Percentiles rank a stretch among this genome's conserved stretches.
Evolutionary conservation across 2,329 filamentous ascomycete genomes (phyloP).

Genomic region (Penicillium sp.): DNA sequence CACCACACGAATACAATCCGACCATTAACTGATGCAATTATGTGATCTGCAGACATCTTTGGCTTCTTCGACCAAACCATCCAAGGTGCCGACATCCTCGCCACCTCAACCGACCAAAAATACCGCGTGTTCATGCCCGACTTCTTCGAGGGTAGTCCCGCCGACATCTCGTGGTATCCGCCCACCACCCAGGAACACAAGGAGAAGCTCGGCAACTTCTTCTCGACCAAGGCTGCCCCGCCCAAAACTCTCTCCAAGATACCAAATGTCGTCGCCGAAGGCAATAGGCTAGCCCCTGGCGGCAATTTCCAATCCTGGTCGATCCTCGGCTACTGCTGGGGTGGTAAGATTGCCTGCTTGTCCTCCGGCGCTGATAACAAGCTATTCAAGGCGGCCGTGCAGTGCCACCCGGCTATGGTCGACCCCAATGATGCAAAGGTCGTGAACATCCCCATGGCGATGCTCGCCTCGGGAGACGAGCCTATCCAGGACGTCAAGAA

Average conservation of each 20-base stretch:
- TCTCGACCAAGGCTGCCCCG: conserved; percentile 56
- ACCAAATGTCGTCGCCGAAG: conserved; percentile 54
- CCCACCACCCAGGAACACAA: conserved; percentile 60
- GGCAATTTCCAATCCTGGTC: conserved; percentile 55
- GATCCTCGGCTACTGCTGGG: conserved; percentile 62
- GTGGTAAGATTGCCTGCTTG: conserved; percentile 57
- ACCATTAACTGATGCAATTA: not conserved
- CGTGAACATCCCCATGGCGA: conserved; percentile 56
- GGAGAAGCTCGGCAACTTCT: conserved; percentile 59
- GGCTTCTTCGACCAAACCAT: conserved; percentile 63
- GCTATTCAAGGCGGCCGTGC: conserved; percentile 56
- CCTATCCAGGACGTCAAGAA: conserved; percentile 46
- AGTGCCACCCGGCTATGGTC: conserved; percentile 61
- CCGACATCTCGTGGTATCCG: conserved; percentile 60
- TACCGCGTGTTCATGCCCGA: conserved; percentile 91
- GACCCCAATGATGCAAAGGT: conserved; percentile 56
- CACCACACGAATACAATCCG: not conserved
- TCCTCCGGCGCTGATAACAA: conserved; percentile 49
- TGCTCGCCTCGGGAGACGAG: conserved; percentile 60
- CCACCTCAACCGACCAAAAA: conserved; percentile 58
- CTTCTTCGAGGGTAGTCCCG: conserved; percentile 77
- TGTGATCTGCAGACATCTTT: conserved; percentile 53
- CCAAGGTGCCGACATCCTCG: conserved; percentile 63
- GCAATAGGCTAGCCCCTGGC: conserved; percentile 46
- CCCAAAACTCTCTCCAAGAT: conserved; percentile 57